Evolutionary conservation across 108 stramenopile species (phyloP).

Genomic region (Conticribra weissflogii): DNA sequence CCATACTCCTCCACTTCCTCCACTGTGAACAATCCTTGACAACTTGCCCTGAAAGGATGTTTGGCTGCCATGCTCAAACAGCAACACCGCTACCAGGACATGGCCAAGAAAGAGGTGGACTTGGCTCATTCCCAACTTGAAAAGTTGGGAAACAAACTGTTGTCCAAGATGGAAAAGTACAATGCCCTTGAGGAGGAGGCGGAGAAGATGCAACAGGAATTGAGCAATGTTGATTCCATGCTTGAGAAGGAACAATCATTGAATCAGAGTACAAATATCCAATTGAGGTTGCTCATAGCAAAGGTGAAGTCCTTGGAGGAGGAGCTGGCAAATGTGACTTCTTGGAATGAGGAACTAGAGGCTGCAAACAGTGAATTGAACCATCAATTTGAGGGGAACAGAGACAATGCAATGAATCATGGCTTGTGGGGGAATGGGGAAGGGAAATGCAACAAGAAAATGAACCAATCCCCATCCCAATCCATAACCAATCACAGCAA

Average conservation of each 20-base stretch:
- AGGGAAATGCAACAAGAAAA: too few relatives aligned
- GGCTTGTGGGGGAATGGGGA: not conserved
- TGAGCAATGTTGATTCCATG: not conserved
- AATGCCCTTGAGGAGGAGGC: slow-evolving; percentile 17
- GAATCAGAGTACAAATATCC: not conserved
- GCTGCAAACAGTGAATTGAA: slow-evolving; percentile 1
- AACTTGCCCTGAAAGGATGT: slow-evolving; percentile 5
- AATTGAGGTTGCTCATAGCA: not conserved
- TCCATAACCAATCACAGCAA: not conserved
- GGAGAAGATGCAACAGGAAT: not conserved
- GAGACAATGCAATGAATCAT: not conserved
- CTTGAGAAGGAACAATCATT: slow-evolving; percentile 6
- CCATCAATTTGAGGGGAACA: not conserved
- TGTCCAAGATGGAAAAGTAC: slow-evolving; percentile 2
- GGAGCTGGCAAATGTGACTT: not conserved
- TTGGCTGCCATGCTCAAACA: slow-evolving; percentile 17
- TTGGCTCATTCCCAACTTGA: slow-evolving; percentile 4
- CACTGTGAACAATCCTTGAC: not conserved
- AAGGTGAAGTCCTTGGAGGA: slow-evolving; percentile 1
- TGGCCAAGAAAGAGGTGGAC: slow-evolving; percentile 21
- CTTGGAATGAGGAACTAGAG: not conserved
- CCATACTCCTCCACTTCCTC: not conserved
- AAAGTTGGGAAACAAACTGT: slow-evolving; percentile 6
- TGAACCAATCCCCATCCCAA: too few relatives aligned
- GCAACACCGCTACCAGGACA: slow-evolving; percentile 4